Conservation (phyloP, 257 asterid species). For the Nicotiana knightiana region DNA sequence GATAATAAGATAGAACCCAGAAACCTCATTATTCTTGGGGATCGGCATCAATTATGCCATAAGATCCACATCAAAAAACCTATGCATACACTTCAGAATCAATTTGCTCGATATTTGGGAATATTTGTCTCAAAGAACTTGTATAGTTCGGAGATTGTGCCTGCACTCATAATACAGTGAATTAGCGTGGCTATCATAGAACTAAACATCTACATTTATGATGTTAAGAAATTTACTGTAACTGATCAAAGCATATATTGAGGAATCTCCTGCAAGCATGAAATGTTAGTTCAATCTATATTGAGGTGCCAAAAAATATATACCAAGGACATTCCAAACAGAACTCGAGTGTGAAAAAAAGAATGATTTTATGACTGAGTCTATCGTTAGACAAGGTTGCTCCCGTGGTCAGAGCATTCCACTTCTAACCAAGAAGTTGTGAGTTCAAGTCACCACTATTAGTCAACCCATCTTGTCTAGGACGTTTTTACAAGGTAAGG, state of each 20-base stretch:
- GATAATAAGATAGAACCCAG: neutral
- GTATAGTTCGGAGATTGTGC: constrained; percentile 57
- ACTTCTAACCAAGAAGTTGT: neutral
- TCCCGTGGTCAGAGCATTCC: neutral
- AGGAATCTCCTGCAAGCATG: neutral
- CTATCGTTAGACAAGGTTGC: neutral
- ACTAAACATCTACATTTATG: neutral
- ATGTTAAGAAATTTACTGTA: neutral
- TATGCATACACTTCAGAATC: constrained; percentile 69
- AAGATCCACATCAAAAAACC: constrained; percentile 1
- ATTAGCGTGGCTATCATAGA: neutral
- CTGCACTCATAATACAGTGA: constrained; percentile 35
- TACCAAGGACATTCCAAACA: neutral
- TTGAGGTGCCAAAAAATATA: neutral
- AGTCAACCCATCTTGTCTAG: neutral
- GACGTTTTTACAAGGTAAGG: neutral
- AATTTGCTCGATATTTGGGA: constrained; percentile 75
- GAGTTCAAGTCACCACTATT: neutral
- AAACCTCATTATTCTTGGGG: neutral
- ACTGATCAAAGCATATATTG: neutral
- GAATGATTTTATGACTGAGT: neutral
- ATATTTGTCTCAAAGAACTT: constrained; percentile 52
- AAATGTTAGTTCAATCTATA: neutral
- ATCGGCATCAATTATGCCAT: neutral
- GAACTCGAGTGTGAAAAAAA: neutral